phyloP scores from a whole-genome alignment of 2,329 filamentous ascomycete species.

The Calonectria henricotiae region DNA sequence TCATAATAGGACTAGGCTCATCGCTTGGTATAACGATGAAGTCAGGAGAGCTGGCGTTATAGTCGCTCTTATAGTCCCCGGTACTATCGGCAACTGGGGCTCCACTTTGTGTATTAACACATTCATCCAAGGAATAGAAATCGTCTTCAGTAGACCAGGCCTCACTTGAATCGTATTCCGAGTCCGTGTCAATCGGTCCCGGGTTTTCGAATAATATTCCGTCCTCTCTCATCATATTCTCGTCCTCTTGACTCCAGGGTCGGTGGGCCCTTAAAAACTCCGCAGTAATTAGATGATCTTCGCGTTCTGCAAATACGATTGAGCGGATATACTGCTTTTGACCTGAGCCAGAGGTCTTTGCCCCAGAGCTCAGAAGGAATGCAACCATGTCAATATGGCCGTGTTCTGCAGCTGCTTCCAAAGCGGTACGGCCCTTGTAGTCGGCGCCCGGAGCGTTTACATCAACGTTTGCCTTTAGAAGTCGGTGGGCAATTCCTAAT shows the following conservation, averaged over 20 bases:
- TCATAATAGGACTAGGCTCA: accelerated
- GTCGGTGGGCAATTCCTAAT: not conserved
- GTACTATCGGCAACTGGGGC: not conserved
- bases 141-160: not conserved
- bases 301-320: not conserved
- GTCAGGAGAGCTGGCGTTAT: not conserved
- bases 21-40: not conserved
- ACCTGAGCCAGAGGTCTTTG: not conserved
- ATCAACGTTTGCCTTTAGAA: not conserved
- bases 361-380: not conserved
- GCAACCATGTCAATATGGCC: conserved; percentile 8
- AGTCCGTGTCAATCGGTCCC: not conserved
- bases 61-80: not conserved
- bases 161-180: not conserved
- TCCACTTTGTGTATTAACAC: too few species aligned
- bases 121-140: not conserved
- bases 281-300: not conserved
- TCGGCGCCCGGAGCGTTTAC: not conserved
- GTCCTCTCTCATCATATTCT: not conserved
- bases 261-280: not conserved
- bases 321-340: not conserved
- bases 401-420: not conserved
- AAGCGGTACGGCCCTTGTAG: not conserved
- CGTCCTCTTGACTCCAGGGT: conserved; percentile 1
- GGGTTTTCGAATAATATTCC: not conserved